Percentiles rank a stretch among this genome's conserved stretches.
Conservation (phyloP, 2,329 filamentous ascomycete species). For the Zopfia rhizophila region DNA sequence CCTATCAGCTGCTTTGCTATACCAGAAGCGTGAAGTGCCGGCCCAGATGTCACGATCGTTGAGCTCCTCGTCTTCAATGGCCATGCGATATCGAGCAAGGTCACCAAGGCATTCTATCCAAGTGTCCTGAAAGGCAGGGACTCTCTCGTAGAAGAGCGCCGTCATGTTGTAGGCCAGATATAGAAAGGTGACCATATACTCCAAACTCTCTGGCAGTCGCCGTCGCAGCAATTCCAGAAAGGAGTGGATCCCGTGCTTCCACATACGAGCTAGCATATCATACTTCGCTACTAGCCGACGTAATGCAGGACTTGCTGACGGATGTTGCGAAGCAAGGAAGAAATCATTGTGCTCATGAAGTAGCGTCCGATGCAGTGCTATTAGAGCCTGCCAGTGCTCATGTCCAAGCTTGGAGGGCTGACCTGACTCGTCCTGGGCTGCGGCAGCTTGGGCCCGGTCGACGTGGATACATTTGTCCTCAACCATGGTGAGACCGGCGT, state of each 20-base stretch:
- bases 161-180: constrained; percentile 87
- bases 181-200: constrained; percentile 88
- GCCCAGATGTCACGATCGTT: constrained; percentile 80
- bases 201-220: constrained; percentile 75
- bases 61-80: constrained; percentile 82
- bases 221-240: constrained; percentile 50
- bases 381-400: constrained; percentile 2
- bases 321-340: constrained; percentile 82
- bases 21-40: constrained; percentile 79
- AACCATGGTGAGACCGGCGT: constrained; percentile 80
- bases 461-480: constrained; percentile 85
- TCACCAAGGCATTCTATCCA: constrained; percentile 93
- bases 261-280: constrained; percentile 79
- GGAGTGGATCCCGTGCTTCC: constrained; percentile 8
- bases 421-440: constrained; percentile 55
- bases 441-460: constrained; percentile 67
- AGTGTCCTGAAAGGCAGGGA: constrained; percentile 56
- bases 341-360: constrained; percentile 49
- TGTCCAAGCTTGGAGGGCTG: constrained; percentile 57
- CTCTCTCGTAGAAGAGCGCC: constrained; percentile 80
- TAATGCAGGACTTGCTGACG: constrained; percentile 73
- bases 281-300: constrained; percentile 77
- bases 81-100: constrained; percentile 82
- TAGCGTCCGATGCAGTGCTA: background rate
- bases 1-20: constrained; percentile 69